phyloP scores from a whole-genome alignment of 441 rosid species.

The Daphne laureola region DNA sequence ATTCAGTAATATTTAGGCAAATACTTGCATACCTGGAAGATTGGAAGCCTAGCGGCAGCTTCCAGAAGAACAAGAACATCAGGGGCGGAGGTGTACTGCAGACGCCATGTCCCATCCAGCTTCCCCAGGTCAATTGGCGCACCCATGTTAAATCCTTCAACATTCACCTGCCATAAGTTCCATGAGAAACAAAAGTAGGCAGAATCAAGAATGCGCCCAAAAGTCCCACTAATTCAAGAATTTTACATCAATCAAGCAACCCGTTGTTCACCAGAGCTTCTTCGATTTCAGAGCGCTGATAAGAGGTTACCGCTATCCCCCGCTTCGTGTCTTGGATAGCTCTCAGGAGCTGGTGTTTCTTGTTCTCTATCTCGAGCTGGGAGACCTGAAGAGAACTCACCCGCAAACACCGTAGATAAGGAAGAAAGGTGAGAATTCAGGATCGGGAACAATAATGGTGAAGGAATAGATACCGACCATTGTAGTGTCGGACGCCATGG shows the following conservation, averaged over 20 bases:
- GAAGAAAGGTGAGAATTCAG: slow-evolving; percentile 1
- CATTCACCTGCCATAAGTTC: slow-evolving; percentile 45
- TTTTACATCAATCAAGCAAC: neutral
- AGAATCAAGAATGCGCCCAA: slow-evolving; percentile 1
- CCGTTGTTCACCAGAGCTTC: slow-evolving; percentile 55
- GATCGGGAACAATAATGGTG: neutral
- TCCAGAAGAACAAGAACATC: slow-evolving; percentile 84
- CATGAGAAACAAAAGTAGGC: neutral
- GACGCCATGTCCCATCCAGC: slow-evolving; percentile 95
- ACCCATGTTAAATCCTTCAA: slow-evolving; percentile 61
- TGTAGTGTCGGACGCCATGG: slow-evolving; percentile 31
- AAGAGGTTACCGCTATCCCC: slow-evolving; percentile 55
- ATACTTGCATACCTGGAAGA: slow-evolving; percentile 49
- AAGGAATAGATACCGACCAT: slow-evolving; percentile 34
- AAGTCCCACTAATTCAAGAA: neutral
- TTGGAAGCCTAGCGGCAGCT: slow-evolving; percentile 77
- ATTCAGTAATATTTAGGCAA: neutral
- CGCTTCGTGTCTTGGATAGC: slow-evolving; percentile 69
- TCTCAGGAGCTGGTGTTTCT: slow-evolving; percentile 57
- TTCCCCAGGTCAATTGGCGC: slow-evolving; percentile 48
- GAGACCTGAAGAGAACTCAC: slow-evolving; percentile 32
- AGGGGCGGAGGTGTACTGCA: slow-evolving; percentile 86
- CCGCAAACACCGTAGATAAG: slow-evolving; percentile 3
- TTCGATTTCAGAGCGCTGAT: slow-evolving; percentile 70
- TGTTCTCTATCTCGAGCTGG: slow-evolving; percentile 53